Percentiles rank a stretch among this genome's conserved stretches.
Evolutionary conservation across 2,329 filamentous ascomycete genomes (phyloP).

Genomic region (Trichoderma koningii): DNA sequence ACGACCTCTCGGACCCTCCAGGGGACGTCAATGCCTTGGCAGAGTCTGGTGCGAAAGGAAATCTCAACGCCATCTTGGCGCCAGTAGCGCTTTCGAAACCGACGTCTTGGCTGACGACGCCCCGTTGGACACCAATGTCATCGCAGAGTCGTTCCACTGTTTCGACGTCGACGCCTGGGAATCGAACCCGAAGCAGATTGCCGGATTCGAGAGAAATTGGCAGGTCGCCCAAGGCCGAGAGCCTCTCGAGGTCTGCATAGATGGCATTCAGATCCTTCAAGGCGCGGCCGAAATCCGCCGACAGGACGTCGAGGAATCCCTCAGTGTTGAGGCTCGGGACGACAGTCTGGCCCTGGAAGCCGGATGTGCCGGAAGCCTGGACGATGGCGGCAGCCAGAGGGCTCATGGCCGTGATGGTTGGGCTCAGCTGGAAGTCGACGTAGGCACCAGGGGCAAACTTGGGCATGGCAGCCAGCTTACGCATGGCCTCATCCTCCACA

Average conservation of each 20-base stretch:
- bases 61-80: conserved; percentile 73
- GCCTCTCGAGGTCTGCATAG: conserved; percentile 76
- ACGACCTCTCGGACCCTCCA: conserved; percentile 51
- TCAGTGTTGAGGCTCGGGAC: conserved; percentile 73
- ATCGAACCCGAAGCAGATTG: conserved; percentile 74
- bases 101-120: conserved; percentile 73
- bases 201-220: conserved; percentile 72
- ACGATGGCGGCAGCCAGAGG: conserved; percentile 63
- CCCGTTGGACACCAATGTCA: conserved; percentile 81
- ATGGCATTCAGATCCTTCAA: conserved; percentile 80
- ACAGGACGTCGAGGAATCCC: conserved; percentile 81
- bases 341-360: conserved; percentile 44
- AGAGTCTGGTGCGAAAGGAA: conserved; percentile 75
- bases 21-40: conserved; percentile 48
- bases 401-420: conserved; percentile 85
- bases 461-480: conserved; percentile 63
- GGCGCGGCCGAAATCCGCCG: conserved; percentile 83
- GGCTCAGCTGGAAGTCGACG: conserved; percentile 85
- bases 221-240: conserved; percentile 78
- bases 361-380: conserved; percentile 47
- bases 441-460: conserved; percentile 70
- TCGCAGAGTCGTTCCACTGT: conserved; percentile 82
- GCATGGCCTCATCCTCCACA: conserved; percentile 71
- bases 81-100: conserved; percentile 70
- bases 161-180: conserved; percentile 84